Evolutionary conservation across 2,329 filamentous ascomycete genomes (phyloP).

Genomic region (Geosmithia flava): DNA sequence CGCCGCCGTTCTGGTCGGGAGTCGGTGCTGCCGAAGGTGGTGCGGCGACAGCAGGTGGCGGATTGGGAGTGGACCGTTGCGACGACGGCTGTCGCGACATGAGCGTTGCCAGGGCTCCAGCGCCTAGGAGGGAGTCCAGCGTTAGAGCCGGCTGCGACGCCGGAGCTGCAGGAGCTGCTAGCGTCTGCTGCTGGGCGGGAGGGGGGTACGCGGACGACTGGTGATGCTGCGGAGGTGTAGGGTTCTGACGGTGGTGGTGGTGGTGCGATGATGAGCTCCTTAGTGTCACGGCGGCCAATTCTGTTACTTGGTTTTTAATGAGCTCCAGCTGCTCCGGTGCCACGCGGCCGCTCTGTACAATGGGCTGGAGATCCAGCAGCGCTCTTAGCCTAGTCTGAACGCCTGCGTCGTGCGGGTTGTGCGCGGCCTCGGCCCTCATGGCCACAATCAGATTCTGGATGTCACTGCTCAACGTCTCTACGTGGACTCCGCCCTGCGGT

Average conservation of each 20-base stretch:
- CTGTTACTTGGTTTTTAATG: constrained; percentile 75
- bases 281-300: constrained; percentile 53
- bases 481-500: constrained; percentile 37
- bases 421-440: constrained; percentile 62
- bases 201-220: not conserved
- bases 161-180: constrained; percentile 7
- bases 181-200: constrained; percentile 3
- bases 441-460: constrained; percentile 66
- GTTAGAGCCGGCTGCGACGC: constrained; percentile 22
- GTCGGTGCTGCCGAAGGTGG: constrained; percentile 15
- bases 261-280: constrained; percentile 23
- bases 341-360: constrained; percentile 64
- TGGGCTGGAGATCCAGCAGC: constrained; percentile 67
- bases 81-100: constrained; percentile 38
- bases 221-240: not conserved
- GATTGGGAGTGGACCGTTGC: constrained; percentile 32
- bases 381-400: constrained; percentile 73
- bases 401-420: constrained; percentile 62
- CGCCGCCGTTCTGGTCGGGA: no score
- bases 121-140: constrained; percentile 45
- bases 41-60: constrained; percentile 25
- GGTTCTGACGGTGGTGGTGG: not conserved
- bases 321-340: constrained; percentile 71
- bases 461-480: constrained; percentile 71
- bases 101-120: constrained; percentile 46